Base-by-base conservation (phyloP, 2,329 filamentous ascomycete species). In the Aspergillus jensenii region DNA sequence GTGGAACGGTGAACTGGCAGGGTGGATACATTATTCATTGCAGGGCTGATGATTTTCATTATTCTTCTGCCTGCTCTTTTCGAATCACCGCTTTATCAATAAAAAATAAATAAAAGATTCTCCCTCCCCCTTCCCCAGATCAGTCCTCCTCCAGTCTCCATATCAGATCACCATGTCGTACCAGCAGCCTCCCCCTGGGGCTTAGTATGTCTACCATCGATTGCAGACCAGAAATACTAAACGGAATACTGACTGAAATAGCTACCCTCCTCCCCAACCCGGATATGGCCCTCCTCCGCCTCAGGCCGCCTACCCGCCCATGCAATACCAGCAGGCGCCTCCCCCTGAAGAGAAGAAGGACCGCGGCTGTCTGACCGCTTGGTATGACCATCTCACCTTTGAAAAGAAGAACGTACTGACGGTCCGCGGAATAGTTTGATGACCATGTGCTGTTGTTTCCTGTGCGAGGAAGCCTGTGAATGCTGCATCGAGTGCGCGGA, bases 381-480 rank as follows among this genome's bases (percentile, higher is more conserved):
- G 61, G 61, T 63, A 31, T 14, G 59, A 54, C 5, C 2, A 31
- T 1, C n/a, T 21, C 9, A 21, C 12, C 21, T 27, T 33, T 15
- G n/a, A 47, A 47, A 17, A 19, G n/a, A 12, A 14, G 2, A n/a
- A 25, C 14, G 14, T 21, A 40, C 6, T 3, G 4, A 15, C 56
- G 19, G 19, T 19, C 19, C 19, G 3, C 19, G 4, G 2, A 12
- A 2, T 39, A 63, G 62, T 59, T 41, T 64, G 21, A 55, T 63
- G 58, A 62, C 62, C 8, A 51, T 64, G 59, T 64, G 62, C 62
- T 64, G 62, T 41, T 64, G 62, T 27, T 64, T 64, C 55, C 59
- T 64, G 15, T 64, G 62, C 56, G 62, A 64, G 25, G 62, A 64
- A 46, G 53, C 56, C 7, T 64, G 62, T 50, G 62, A 64, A 43